Base-by-base conservation (phyloP, 2,329 filamentous ascomycete species). In the Hypoxylon sp. region DNA sequence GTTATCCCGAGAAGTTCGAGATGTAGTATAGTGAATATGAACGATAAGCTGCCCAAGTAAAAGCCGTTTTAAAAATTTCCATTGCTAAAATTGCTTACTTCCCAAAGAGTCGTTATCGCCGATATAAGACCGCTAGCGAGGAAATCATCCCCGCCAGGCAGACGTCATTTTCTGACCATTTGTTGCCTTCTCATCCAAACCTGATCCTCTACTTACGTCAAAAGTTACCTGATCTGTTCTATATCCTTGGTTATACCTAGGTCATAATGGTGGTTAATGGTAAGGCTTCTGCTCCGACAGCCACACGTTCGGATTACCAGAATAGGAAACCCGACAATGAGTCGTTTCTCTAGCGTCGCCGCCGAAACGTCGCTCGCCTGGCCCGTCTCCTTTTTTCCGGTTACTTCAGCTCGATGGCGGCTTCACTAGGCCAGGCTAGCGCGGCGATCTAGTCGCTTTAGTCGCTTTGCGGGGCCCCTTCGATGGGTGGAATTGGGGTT, bases 101-200 rank as follows among this genome's bases (percentile, higher is more conserved):
- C 46, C 30, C 51, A 60, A 49, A 49, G 42, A 61, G 31, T 30
- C 10, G 35, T 44, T 66, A 69, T 53, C 66, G 62, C 71, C 71
- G 71, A 73, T 72, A 69, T 73, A 73, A 68, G 66, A 61, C 71
- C 71, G 71, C 49, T 62, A 66, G 50, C 61, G 63, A 68, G 53
- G 13, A 30, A 51, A 51, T 44, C 11, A 56, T 46, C 69, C 56
- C 48, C 46, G 65, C 64, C 50, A 33, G 54, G 53, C 10, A 50
- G 48, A 73, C 71, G 71, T 73, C 71, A 73, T 71, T 30, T 59
- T 63, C 66, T 69, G 17, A 69, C 65, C 25, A 61, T 44, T 61
- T 54, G 22, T 25, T 42, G 20, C 46, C 33, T 37, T 35, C 27
- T 40, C 60, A 46, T 60, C 49, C 22, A 56, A 63, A 40, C 37